Evolutionary conservation across 176 grass and related monocot genomes (phyloP).

Genomic region (Puccinellia tenuiflora): DNA sequence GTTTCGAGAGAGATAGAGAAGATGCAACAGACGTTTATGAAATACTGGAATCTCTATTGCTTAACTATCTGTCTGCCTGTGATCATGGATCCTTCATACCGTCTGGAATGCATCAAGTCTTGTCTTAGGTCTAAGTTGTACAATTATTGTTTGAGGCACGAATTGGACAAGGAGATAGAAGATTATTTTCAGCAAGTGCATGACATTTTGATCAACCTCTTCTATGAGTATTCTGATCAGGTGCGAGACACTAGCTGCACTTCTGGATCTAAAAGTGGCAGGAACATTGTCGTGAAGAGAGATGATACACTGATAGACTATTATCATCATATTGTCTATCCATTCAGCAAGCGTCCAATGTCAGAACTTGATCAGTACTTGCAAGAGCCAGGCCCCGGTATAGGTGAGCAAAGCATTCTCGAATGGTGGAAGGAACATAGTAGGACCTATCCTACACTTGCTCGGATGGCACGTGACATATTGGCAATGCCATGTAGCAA

Average conservation of each 20-base stretch:
- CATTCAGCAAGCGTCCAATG: neutral
- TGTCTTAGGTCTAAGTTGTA: neutral
- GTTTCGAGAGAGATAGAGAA: neutral
- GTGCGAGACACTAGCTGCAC: neutral
- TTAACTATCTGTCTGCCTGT: neutral
- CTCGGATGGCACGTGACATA: slow-evolving; percentile 23
- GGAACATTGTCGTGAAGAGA: neutral
- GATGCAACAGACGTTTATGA: neutral
- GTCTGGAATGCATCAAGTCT: neutral
- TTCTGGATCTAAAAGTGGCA: neutral
- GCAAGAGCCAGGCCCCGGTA: neutral
- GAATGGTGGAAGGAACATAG: slow-evolving; percentile 34
- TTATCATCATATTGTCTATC: neutral
- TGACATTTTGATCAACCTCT: slow-evolving; percentile 5
- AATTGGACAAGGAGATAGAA: neutral
- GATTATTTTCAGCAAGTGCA: neutral
- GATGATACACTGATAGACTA: neutral
- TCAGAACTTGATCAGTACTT: slow-evolving; percentile 30
- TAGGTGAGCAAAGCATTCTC: neutral
- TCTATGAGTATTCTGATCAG: neutral
- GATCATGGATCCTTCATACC: neutral
- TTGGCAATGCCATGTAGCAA: slow-evolving; percentile 26
- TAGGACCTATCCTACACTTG: slow-evolving; percentile 4
- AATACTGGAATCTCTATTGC: neutral
- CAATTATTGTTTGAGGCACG: neutral